Evolutionary conservation across 192 early-diverging fungal genomes (phyloP), one percentile per base, ranked within the genome.

Genomic region (Entomortierella chlamydospora): DNA sequence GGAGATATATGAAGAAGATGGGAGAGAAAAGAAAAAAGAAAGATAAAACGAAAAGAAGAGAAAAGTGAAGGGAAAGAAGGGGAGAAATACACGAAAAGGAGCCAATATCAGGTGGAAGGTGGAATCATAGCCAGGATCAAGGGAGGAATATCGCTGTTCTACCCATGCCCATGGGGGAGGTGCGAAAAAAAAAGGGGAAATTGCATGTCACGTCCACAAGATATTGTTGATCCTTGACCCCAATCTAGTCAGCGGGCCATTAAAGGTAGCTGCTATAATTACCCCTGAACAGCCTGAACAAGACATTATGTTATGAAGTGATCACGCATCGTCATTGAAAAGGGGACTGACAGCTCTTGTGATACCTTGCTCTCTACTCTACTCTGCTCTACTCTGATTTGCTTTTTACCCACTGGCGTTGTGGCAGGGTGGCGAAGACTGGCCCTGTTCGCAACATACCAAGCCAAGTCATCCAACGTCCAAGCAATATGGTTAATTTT

Each of bases 101-200:
- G 29, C n/a, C 43, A 34, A 61, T 31, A 61, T 70, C 68, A 70
- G 68, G 57, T 61, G 68, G 68, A 61, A 53, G 33, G 47, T 64
- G 51, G 62, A 64, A 64, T 53, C 29, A 23, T 20, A 17, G 33
- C 57, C 34, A 39, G 6, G 18, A 39, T 23, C 20, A 57, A 8
- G 42, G 7, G 43, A 47, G 42, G 10, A n/a, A 45, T 47, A 18
- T 33, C 25, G 37, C 37, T 39, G 4, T 37, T 37, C 34, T 37
- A 37, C 34, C 34, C 34, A 37, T 37, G 34, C 34, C 34, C 34
- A 39, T 39, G 63, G 39, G 37, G 63, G 20, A n/a, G n/a, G n/a
- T 18, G 45, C 45, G 37, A 39, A 60, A 59, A 69, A 59, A 70
- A 70, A 55, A 50, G 68, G 58, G 68, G 8, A 54, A 25, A 26